Base-by-base conservation (phyloP, 352 stramenopile species). In the Phytophthora fragariae region DNA sequence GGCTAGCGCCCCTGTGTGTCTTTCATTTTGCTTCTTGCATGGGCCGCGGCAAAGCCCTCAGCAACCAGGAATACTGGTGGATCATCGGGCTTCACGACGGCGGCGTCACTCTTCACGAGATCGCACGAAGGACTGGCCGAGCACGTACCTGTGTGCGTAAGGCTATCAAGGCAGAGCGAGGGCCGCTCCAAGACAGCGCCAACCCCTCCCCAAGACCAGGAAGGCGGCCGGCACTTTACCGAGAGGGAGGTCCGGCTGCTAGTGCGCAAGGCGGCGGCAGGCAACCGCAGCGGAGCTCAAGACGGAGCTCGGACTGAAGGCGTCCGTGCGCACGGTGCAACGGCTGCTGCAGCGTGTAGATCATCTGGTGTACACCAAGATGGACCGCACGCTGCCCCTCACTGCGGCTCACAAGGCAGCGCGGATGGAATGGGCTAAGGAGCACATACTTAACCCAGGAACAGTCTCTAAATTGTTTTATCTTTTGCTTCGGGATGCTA, bases 301-400 rank as follows among this genome's bases (percentile, higher is more conserved):
- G 49, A 31, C 24, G 15, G 24, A 56, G 10, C 49, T 56, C 21
- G 49, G 49, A 3, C 7, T 37, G 19, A 56, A 35, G 49, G 49
- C 21, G 24, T 56, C 49, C 24, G 21, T 56, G 8, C 8, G 49
- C 7, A 56, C 9, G 19, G 24, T 17, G 9, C 3, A 56, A 17
- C 49, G 49, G 21, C 21, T 56, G 49, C 21, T 56, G 9, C 49
- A 56, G 19, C 49, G 10, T 31, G 21, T 56, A 6, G 55, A 62
- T 35, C 55, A 62, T 50, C 35, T 53, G 55, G 55, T 62, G 5
- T 62, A 62, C 55, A 62, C 55, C 35, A 62, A 52, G 55, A 62
- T 50, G 35, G 35, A 62, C 55, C 31, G 55, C 17, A 50, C 55
- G 55, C 35, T 62, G 33, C 55, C 55, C 15, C 35, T 62, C 4